Evolutionary conservation across 2,329 filamentous ascomycete species (phyloP), one percentile per base, ranked within the genome.

Genomic region (Plectosphaerella cucumerina): DNA sequence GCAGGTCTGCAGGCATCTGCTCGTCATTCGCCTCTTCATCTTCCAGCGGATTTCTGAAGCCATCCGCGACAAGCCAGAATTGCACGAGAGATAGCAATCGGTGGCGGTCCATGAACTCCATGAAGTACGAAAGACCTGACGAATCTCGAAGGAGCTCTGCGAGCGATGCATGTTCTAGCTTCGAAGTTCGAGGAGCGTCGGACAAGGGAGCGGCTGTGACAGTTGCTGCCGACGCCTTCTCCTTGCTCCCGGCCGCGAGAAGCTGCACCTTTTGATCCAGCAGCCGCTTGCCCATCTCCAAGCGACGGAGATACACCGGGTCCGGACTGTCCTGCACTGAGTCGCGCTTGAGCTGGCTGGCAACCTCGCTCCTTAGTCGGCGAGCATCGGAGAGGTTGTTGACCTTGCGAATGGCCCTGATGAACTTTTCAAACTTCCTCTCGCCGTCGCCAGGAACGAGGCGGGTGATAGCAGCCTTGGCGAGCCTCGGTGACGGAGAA

Each of bases 51-150:
- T 95, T 96, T 41, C 95, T 87, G 60, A 97, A 90, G 0, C 94
- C 93, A 70, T 99, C 94, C 6, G 97, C 94, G 3, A 97, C 94
- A 39, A 99, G 85, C 91, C 93, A 99, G 68, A 97, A 99, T 62
- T 99, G 94, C 6, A 99, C 92, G 44, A 97, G 73, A 14, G 88
- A 81, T 86, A 97, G 93, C 22, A 93, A 76, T 15, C 81, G 80
- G 64, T 92, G 88, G 41, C 94, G 85, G 65, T 99, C 94, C 94
- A 99, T 99, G 63, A 91, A 97, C 65, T 99, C 94, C 94, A 99
- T 99, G 71, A 99, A 97, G 65, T 96, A 99, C 3, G 94, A 97
- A 9, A 99, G 76, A 1, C 90, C 93, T 1, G 93, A 88, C 3
- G 94, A 83, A 67, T 95, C 91, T 58, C 92, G 87, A 52, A 99